phyloP scores from a whole-genome alignment of 164 flowering plant genomes.

The Vitis amurensis region DNA sequence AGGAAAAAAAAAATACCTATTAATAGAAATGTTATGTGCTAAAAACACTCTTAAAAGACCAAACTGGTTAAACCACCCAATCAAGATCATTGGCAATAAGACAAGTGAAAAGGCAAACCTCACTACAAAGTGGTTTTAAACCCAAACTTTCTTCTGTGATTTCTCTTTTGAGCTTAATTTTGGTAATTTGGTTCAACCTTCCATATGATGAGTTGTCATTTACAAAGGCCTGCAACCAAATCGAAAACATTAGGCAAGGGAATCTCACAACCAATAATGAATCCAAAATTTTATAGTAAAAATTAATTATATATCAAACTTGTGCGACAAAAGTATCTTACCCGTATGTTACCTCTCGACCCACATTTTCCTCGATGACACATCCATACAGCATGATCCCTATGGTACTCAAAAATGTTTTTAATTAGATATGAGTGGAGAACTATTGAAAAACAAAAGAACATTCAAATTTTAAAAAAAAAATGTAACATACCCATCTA shows the following conservation, averaged over 20 bases:
- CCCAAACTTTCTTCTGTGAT: conserved; percentile 48
- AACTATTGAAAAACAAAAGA: not conserved
- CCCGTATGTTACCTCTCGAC: conserved; percentile 57
- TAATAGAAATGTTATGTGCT: not conserved
- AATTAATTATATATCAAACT: not conserved
- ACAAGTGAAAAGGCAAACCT: conserved; percentile 29
- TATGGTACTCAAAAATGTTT: conserved; percentile 10
- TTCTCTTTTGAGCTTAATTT: conserved; percentile 26
- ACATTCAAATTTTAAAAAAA: not conserved
- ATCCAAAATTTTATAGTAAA: not conserved
- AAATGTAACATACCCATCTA: conserved; percentile 45
- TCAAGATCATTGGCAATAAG: too few species aligned
- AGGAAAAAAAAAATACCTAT: not conserved
- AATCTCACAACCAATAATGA: not conserved
- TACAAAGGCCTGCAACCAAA: conserved; percentile 47
- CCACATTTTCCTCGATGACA: conserved; percentile 78
- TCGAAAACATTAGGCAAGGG: not conserved
- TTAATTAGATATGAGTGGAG: not conserved
- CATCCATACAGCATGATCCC: conserved; percentile 54
- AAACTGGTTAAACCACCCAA: too few species aligned
- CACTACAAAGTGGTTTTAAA: conserved; percentile 56
- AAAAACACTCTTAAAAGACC: not conserved
- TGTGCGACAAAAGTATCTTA: conserved; percentile 11
- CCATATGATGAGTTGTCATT: conserved; percentile 25
- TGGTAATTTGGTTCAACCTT: conserved; percentile 16